phyloP scores from a whole-genome alignment of 2,329 filamentous ascomycete genomes.

The Dactylellina leptospora region DNA sequence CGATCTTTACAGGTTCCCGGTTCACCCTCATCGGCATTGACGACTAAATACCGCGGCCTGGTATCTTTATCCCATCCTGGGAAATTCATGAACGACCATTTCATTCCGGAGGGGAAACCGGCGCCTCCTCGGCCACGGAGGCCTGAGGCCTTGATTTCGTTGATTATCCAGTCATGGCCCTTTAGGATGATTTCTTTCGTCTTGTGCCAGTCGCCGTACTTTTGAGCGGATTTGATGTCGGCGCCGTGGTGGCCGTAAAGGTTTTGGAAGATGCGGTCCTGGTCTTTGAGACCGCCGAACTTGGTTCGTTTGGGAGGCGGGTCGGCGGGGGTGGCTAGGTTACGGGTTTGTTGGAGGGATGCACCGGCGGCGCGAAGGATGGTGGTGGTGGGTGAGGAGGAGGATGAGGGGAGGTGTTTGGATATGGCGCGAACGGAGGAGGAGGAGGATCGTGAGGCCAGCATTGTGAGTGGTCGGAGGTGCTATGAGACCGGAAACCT shows the following conservation, averaged over 20 bases:
- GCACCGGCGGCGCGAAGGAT: conserved; percentile 58
- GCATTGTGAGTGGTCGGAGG: conserved; percentile 33
- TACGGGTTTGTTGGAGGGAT: conserved; percentile 69
- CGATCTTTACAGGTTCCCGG: conserved; percentile 99
- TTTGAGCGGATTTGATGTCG: conserved; percentile 92
- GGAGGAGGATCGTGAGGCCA: conserved; percentile 41
- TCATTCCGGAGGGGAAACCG: conserved; percentile 96
- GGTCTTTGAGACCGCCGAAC: conserved; percentile 89
- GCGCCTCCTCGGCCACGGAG: conserved; percentile 95
- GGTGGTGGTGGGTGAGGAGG: conserved; percentile 53
- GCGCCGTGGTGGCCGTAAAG: conserved; percentile 91
- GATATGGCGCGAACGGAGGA: conserved; percentile 47
- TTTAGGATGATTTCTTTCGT: conserved; percentile 98
- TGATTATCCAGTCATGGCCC: conserved; percentile 98
- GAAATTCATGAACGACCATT: conserved; percentile 99
- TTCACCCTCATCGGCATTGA: conserved; percentile 98
- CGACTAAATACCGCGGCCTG: conserved; percentile 94
- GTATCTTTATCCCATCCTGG: conserved; percentile 99
- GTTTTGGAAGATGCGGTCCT: conserved; percentile 99
- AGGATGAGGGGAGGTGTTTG: conserved; percentile 36
- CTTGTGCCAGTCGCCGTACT: conserved; percentile 99
- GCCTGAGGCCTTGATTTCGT: conserved; percentile 95
- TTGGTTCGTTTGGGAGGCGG: conserved; percentile 71
- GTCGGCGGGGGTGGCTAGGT: conserved; percentile 83
- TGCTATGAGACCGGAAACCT: conserved; percentile 27